Evolutionary conservation across 441 rosid species (phyloP), one percentile per base, ranked within the genome.

Genomic region (Pelargonium australe): DNA sequence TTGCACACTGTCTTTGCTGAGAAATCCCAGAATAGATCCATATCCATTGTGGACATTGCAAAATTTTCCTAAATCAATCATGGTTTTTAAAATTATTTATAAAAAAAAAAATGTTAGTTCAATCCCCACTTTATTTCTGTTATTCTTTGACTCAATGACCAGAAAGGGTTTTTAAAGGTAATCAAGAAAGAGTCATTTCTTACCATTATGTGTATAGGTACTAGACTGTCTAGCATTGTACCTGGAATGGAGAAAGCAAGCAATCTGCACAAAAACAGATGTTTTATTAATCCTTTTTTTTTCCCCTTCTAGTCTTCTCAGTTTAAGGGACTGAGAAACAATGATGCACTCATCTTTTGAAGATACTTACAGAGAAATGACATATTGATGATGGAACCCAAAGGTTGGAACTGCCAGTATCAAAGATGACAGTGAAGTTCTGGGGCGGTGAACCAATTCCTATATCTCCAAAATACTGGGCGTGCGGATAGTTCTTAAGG

Each of bases 1-100:
- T 79, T 76, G 65, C 68, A 89, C 86, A 68, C 84, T 84, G 66
- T 91, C 97, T 77, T 87, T 81, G 73, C 97, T 89, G 58, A 85
- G 81, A 84, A 89, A 86, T 63, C 97, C 96, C 45, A 85, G 76
- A 73, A 91, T 79, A 0, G 89, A 84, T 55, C 97, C 94, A 37
- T 89, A 83, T 28, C 97, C 97, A 73, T 88, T 86, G 55, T 66
- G 72, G 76, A 91, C 85, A 41, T 80, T 71, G 73, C 88, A 82
- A 13, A 80, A 11, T 60, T 76, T 78, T 72, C 97, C 96, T 89
- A 78, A 14, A 65, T 58, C 53, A 63, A 9, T 20, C 17, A 41
- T 14, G 51, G 5, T 0, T 31, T 31, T 31, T 31, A 3, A 31
- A 0, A 20, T 20, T 20, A 20, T 31, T 31, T 0, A 1, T 20